These are phyloP conservation scores for Bullera alba DNA, from an alignment of 768 basidiomycete species.

Conservation along the genomic window DNA sequence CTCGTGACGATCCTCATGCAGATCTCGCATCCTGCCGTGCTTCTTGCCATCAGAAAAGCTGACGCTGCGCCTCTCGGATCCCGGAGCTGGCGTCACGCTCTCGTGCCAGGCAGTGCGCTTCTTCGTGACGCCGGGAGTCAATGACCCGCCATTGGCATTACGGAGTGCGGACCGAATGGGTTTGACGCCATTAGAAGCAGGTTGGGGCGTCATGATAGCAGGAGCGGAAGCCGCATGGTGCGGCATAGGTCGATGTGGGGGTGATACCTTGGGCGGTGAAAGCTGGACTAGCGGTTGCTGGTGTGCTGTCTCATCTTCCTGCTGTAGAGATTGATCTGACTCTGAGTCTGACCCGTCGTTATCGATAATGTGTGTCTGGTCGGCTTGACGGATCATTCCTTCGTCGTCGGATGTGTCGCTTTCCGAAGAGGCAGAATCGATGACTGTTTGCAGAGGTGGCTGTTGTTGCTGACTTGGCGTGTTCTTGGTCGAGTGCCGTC, in stretches of 20 bases:
- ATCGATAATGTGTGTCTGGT: slow-evolving; percentile 3
- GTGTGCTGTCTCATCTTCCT: neutral
- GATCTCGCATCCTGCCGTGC: slow-evolving; percentile 76
- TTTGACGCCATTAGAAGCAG: slow-evolving; percentile 1
- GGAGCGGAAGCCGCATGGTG: slow-evolving; percentile 27
- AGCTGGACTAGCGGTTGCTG: neutral
- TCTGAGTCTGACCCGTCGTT: neutral
- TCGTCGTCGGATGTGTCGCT: slow-evolving; percentile 7
- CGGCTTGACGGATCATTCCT: neutral
- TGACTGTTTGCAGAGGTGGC: neutral
- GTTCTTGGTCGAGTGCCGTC: neutral
- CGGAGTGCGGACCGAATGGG: slow-evolving; percentile 38
- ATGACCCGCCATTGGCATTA: slow-evolving; percentile 16
- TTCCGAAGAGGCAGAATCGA: neutral
- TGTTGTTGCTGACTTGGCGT: neutral
- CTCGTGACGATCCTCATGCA: slow-evolving; percentile 47
- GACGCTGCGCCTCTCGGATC: slow-evolving; percentile 51
- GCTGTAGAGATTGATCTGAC: neutral
- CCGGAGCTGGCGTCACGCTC: slow-evolving; percentile 19
- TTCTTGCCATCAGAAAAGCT: slow-evolving; percentile 93
- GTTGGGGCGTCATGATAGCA: slow-evolving; percentile 22
- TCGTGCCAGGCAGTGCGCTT: slow-evolving; percentile 31
- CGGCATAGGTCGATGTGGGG: slow-evolving; percentile 13
- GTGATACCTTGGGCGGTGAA: neutral
- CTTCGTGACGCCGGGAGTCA: slow-evolving; percentile 25